These are phyloP conservation scores for Trifolium dubium DNA, from an alignment of 306 rosid genomes.

Conservation along the genomic window DNA sequence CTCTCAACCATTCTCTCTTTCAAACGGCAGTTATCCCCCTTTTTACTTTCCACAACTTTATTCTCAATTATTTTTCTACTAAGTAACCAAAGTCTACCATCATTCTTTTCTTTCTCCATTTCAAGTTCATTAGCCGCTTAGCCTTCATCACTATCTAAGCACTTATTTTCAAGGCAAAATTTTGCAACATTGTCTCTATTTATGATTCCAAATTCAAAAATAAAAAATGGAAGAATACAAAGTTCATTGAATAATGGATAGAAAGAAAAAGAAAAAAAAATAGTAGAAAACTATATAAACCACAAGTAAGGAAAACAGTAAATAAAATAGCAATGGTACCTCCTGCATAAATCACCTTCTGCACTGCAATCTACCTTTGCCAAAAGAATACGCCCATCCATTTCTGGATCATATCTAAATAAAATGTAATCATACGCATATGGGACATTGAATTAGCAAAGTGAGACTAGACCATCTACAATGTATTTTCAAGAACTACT, in stretches of 20 bases:
- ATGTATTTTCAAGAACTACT: conserved; percentile 39
- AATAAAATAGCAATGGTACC: conserved; percentile 55
- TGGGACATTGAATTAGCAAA: conserved; percentile 34
- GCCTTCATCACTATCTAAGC: conserved; percentile 5
- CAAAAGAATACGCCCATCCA: conserved; percentile 87
- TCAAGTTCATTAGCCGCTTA: background rate
- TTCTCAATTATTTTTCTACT: conserved; percentile 12
- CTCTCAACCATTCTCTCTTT: conserved; percentile 8
- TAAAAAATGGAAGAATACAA: conserved; percentile 1
- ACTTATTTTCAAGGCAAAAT: conserved; percentile 1
- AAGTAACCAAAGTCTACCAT: conserved; percentile 9
- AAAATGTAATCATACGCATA: conserved; percentile 35
- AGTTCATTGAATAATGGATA: background rate
- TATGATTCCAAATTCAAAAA: conserved; percentile 29
- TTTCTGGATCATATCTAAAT: conserved; percentile 87
- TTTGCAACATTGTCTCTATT: conserved; percentile 22
- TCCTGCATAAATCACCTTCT: conserved; percentile 81
- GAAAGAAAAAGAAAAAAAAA: background rate
- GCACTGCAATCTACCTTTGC: conserved; percentile 87
- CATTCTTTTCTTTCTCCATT: conserved; percentile 21
- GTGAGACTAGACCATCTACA: conserved; percentile 30
- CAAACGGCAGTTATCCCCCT: background rate
- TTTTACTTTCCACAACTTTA: conserved; percentile 16
- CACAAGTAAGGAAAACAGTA: conserved; percentile 12
- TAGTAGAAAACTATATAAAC: conserved; percentile 3